Percentiles rank a stretch among this genome's conserved stretches.
Evolutionary conservation across 140 eudicot genomes (phyloP).

Genomic region (Erigeron philadelphicus): DNA sequence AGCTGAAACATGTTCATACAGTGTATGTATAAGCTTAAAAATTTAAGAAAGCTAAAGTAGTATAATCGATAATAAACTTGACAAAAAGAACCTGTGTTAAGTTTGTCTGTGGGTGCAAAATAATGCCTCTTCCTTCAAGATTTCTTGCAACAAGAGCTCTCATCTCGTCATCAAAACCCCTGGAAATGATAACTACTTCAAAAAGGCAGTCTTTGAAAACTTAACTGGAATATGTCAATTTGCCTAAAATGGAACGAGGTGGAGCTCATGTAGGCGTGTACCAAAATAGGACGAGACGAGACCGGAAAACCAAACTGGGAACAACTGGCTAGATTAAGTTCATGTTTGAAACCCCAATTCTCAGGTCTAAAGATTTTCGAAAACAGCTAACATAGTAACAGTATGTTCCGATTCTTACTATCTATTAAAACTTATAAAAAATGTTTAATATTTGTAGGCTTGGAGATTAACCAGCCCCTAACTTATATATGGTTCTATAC

Average conservation of each 20-base stretch:
- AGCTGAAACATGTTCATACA: slow-evolving; percentile 44
- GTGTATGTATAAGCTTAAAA: not conserved
- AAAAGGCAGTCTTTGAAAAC: not conserved
- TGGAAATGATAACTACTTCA: slow-evolving; percentile 28
- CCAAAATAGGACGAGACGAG: not conserved
- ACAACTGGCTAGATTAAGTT: not conserved
- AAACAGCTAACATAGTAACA: not conserved
- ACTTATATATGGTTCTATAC: too few species aligned
- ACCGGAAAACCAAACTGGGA: not conserved
- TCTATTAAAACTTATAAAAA: too few species aligned
- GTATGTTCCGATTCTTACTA: not conserved
- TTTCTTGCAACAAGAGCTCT: slow-evolving; percentile 92
- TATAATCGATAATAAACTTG: slow-evolving; percentile 12
- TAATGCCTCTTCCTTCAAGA: slow-evolving; percentile 93
- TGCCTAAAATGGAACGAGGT: not conserved
- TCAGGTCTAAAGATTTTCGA: not conserved
- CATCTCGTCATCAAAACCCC: slow-evolving; percentile 99
- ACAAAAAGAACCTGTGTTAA: slow-evolving; percentile 53
- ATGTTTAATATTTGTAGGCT: too few species aligned
- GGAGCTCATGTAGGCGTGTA: not conserved
- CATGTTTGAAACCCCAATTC: not conserved
- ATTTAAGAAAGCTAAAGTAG: not conserved
- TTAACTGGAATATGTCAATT: slow-evolving; percentile 16
- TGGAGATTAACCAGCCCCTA: too few species aligned
- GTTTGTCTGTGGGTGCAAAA: slow-evolving; percentile 66